Evolutionary conservation across 2,329 filamentous ascomycete species (phyloP).

Genomic region (Colletotrichum graminicola): DNA sequence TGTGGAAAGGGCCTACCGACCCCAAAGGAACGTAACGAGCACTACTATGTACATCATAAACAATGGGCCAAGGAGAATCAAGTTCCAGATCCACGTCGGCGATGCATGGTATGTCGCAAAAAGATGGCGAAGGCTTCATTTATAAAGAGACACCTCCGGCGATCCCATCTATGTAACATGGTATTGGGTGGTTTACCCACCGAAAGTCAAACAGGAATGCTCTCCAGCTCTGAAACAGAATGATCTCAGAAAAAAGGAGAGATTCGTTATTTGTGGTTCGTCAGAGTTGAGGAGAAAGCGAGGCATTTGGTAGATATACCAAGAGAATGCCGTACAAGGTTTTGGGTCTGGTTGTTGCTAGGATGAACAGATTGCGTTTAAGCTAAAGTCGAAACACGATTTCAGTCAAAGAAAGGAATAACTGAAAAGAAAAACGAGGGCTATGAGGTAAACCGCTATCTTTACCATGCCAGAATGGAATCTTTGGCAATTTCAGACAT

Average conservation of each 20-base stretch:
- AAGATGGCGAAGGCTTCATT: background rate
- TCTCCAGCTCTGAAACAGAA: background rate
- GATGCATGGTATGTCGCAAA: background rate
- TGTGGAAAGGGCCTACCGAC: background rate
- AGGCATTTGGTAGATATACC: background rate
- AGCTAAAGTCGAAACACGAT: background rate
- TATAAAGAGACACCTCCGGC: slow-evolving; percentile 2
- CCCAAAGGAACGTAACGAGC: background rate
- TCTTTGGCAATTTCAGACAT: background rate
- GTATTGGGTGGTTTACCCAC: background rate
- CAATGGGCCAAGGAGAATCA: background rate
- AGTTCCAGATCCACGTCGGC: slow-evolving; percentile 6
- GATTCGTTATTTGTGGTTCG: background rate
- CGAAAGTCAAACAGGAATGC: background rate
- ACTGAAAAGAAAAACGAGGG: background rate
- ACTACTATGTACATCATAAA: background rate
- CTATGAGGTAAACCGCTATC: too few species aligned
- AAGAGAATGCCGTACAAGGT: background rate
- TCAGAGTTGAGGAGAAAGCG: background rate
- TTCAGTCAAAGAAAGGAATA: background rate
- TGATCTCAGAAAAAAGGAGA: background rate
- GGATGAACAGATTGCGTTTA: background rate
- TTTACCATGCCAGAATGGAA: background rate
- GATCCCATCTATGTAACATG: background rate
- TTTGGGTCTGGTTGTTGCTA: background rate